These are phyloP conservation scores for Yueomyces sp. DNA, from an alignment of 805 yeast genomes.

Conservation along the genomic window DNA sequence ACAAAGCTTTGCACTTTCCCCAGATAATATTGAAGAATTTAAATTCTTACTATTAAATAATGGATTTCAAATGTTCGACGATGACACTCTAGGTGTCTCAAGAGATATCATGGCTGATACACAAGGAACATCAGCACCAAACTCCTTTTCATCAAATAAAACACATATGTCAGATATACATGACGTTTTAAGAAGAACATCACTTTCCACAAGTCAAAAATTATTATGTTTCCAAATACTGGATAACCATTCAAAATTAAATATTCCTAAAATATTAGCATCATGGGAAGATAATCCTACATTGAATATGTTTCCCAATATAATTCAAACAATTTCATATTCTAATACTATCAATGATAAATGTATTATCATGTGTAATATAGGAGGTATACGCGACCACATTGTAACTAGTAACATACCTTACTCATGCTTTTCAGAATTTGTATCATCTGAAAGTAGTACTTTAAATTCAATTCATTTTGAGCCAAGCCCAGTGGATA, in stretches of 20 bases:
- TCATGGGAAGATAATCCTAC: constrained; percentile 2
- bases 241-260: neutral
- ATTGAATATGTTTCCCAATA: constrained; percentile 13
- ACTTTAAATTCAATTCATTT: neutral
- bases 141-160: neutral
- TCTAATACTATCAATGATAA: neutral
- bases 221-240: neutral
- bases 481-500: constrained; percentile 8
- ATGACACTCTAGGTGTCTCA: constrained; percentile 15
- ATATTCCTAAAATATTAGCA: neutral
- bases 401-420: constrained; percentile 7
- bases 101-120: constrained; percentile 10
- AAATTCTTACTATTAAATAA: constrained; percentile 25
- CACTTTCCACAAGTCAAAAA: neutral
- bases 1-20: constrained; percentile 28
- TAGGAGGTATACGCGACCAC: constrained; percentile 23
- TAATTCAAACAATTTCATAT: constrained; percentile 1
- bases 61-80: constrained; percentile 19
- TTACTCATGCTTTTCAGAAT: neutral
- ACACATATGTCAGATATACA: neutral
- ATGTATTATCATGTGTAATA: constrained; percentile 18
- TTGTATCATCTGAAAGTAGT: no score
- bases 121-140: neutral
- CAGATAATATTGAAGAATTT: constrained; percentile 31
- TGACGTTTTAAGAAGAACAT: neutral